These are phyloP conservation scores for Alternaria ethzedia DNA, from an alignment of 2,329 filamentous ascomycete genomes.

Conservation along the genomic window DNA sequence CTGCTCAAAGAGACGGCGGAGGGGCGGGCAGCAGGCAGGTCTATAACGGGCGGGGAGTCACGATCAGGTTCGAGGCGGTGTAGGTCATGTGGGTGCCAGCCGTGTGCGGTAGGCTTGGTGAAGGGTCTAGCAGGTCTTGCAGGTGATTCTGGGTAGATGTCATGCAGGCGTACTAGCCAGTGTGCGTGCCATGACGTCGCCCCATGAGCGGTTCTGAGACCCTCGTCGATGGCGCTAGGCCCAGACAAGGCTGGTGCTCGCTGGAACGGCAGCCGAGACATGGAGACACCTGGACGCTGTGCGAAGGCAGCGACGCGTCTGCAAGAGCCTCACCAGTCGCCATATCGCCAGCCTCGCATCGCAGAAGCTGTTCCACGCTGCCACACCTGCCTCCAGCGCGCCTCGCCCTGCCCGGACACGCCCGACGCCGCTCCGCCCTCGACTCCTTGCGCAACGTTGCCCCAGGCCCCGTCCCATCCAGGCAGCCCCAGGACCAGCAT, in stretches of 20 bases:
- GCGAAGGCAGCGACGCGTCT: slow-evolving; percentile 1
- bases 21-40: not conserved
- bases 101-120: slow-evolving; percentile 7
- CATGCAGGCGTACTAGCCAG: slow-evolving; percentile 16
- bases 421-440: not conserved
- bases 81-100: slow-evolving; percentile 20
- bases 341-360: not conserved
- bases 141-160: slow-evolving; percentile 17
- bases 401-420: slow-evolving; percentile 1
- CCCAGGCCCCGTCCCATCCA: slow-evolving; percentile 7
- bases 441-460: slow-evolving; percentile 29
- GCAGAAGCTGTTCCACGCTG: not conserved
- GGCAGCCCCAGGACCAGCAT: slow-evolving; percentile 15
- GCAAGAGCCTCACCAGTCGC: not conserved
- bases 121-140: slow-evolving; percentile 7
- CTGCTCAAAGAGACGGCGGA: not conserved
- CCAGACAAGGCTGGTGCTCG: slow-evolving; percentile 8
- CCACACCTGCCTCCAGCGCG: not conserved
- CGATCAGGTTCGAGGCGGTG: slow-evolving; percentile 17
- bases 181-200: slow-evolving; percentile 20
- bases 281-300: not conserved
- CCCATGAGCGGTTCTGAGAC: slow-evolving; percentile 2
- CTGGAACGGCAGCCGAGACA: slow-evolving; percentile 8
- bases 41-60: not conserved
- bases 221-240: slow-evolving; percentile 11